These are phyloP conservation scores for Aspergillus aculeatinus DNA, from an alignment of 2,329 filamentous ascomycete genomes.

Conservation along the genomic window DNA sequence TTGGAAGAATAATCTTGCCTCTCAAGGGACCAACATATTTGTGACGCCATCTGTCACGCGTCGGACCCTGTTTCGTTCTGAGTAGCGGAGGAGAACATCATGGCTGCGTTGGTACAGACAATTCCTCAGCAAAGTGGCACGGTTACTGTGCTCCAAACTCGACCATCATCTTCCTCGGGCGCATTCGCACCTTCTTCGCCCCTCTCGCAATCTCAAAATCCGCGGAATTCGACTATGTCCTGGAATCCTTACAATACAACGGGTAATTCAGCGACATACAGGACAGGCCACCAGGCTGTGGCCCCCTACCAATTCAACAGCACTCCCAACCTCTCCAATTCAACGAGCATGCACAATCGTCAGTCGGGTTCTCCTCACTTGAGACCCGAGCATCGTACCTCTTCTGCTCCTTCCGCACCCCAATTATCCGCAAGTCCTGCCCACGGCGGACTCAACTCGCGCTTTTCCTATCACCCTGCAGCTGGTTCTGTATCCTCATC, in stretches of 20 bases:
- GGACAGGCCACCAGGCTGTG: constrained; percentile 58
- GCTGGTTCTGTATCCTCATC: constrained; percentile 55
- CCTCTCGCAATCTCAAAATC: constrained; percentile 39
- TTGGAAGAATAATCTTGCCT: constrained; percentile 10
- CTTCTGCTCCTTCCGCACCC: constrained; percentile 52
- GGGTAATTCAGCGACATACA: constrained; percentile 45
- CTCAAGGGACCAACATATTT: constrained; percentile 11
- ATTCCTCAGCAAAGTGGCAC: constrained; percentile 74
- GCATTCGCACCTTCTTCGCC: constrained; percentile 49
- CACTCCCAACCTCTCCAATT: constrained; percentile 63
- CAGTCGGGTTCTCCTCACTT: constrained; percentile 56
- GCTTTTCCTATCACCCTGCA: constrained; percentile 48
- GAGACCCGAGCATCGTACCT: constrained; percentile 56
- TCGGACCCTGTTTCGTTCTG: constrained; percentile 20
- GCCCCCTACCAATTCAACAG: constrained; percentile 75
- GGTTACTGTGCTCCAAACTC: constrained; percentile 72
- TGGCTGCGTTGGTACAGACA: constrained; percentile 83
- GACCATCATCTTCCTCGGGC: constrained; percentile 64
- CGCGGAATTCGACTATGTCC: constrained; percentile 40
- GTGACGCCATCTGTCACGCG: constrained; percentile 23
- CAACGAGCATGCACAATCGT: constrained; percentile 51
- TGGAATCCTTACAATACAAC: constrained; percentile 44
- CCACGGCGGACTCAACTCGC: constrained; percentile 32
- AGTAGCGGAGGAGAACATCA: constrained; percentile 49
- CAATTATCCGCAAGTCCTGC: constrained; percentile 36